Conservation (phyloP, 306 rosid species). For the Senna tora region DNA sequence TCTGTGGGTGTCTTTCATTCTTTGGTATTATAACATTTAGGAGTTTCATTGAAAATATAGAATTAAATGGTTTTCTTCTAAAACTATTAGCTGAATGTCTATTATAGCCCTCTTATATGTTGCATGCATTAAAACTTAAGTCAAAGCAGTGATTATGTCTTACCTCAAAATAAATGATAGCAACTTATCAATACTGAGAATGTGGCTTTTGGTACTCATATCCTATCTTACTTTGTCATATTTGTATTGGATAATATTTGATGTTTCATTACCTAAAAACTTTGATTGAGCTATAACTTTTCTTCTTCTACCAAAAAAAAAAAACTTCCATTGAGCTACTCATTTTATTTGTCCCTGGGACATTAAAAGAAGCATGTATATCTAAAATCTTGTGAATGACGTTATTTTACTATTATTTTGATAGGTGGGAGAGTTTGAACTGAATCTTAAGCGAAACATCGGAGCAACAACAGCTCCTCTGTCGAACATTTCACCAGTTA, state of each 20-base stretch:
- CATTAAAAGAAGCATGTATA: neutral
- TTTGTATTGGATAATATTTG: conserved; percentile 1
- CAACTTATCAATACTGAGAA: neutral
- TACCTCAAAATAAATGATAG: conserved; percentile 26
- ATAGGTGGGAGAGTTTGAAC: conserved; percentile 95
- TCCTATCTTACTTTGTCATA: conserved; percentile 16
- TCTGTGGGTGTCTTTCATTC: neutral
- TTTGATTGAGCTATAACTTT: conserved; percentile 10
- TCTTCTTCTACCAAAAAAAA: too few relatives aligned
- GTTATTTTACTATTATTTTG: conserved; percentile 34
- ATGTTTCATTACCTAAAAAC: conserved; percentile 8
- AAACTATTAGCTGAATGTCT: conserved; percentile 26
- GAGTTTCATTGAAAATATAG: neutral
- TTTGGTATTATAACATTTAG: neutral
- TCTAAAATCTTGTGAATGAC: conserved; percentile 20
- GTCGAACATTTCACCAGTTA: conserved; percentile 70
- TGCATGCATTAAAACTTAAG: conserved; percentile 16
- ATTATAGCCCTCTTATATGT: conserved; percentile 27
- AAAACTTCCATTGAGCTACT: conserved; percentile 6
- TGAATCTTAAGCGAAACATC: conserved; percentile 89
- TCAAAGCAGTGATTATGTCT: conserved; percentile 23
- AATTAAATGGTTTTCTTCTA: neutral
- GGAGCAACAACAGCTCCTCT: conserved; percentile 68
- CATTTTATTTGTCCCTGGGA: conserved; percentile 12
- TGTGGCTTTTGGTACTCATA: conserved; percentile 28